Evolutionary conservation across 805 yeast genomes (phyloP), one percentile per base, ranked within the genome.

Genomic region (Kazachstania psychrophila): DNA sequence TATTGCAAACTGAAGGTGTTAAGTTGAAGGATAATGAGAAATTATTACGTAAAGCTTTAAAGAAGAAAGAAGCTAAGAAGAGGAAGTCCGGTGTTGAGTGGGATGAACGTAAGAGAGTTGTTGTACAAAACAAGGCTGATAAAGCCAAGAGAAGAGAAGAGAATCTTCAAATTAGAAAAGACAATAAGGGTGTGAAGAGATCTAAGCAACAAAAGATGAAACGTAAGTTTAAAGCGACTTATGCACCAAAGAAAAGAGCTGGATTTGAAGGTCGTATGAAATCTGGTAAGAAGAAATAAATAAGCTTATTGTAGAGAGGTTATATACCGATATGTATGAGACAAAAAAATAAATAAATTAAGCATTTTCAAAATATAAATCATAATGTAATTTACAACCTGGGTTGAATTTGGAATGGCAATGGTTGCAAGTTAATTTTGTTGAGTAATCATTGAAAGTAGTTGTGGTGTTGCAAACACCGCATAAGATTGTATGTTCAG

Each of bases 1-100:
- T 89, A 63, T 71, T 81, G 22, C 88, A 80, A 53, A 86, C 94
- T 6, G 94, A 87, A 60, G 98, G 98, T 34, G 62, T 75, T 19
- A 89, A 86, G 58, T 66, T 89, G 31, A 82, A 81, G 49, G 96
- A 92, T 60, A 94, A 89, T 59, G 97, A 89, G 58, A 79, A 76
- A 54, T 64, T 92, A 49, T 71, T 92, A 60, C 80, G 79, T 52
- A 89, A 85, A 59, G 84, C 96, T 2, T 61, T 89, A 43, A 87
- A 82, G 65, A 72, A 82, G 49, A 84, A 86, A 56, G 89, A 85
- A 49, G 76, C 82, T 43, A 71, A 72, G 54, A 92, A 92, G 68
- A 73, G 83, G 53, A 84, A 79, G 66, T 80, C 94, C 40, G 95
- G 86, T 51, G 66, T 75, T 35, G 95, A 89, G 60, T 92, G 99